phyloP scores from a whole-genome alignment of 352 stramenopile genomes.

The Phytophthora sp. region DNA sequence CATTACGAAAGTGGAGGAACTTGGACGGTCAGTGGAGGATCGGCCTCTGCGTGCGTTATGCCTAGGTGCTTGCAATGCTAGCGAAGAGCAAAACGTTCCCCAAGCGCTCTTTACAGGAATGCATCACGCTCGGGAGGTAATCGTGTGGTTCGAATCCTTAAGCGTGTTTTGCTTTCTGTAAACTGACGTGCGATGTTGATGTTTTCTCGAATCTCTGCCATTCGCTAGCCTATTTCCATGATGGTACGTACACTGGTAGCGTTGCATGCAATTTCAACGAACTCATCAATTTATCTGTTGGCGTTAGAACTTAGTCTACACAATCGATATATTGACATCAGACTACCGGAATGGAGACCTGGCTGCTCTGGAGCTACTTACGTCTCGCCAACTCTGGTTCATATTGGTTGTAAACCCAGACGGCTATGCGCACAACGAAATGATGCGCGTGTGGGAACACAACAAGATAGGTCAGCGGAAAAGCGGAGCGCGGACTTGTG shows the following conservation, averaged over 20 bases:
- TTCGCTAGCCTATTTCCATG: constrained; percentile 79
- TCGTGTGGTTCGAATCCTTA: too few species aligned
- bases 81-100: constrained; percentile 29
- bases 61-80: constrained; percentile 53
- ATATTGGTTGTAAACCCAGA: constrained; percentile 85
- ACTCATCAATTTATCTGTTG: neutral
- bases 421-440: constrained; percentile 81
- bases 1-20: constrained; percentile 58
- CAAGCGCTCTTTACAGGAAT: constrained; percentile 84
- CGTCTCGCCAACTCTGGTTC: constrained; percentile 84
- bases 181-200: constrained; percentile 2
- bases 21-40: constrained; percentile 67
- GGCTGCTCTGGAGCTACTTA: constrained; percentile 57
- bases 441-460: constrained; percentile 56
- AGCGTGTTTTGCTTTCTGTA: neutral
- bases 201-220: neutral
- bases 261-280: neutral
- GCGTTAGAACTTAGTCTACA: constrained; percentile 80
- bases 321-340: constrained; percentile 72
- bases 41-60: constrained; percentile 72
- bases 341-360: constrained; percentile 67
- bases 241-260: constrained; percentile 52
- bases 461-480: constrained; percentile 69
- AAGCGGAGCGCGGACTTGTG: constrained; percentile 55
- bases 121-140: constrained; percentile 84